These are phyloP conservation scores for Trichomonascaceae sp. DNA, from an alignment of 1,139 yeast species.

Conservation along the genomic window DNA sequence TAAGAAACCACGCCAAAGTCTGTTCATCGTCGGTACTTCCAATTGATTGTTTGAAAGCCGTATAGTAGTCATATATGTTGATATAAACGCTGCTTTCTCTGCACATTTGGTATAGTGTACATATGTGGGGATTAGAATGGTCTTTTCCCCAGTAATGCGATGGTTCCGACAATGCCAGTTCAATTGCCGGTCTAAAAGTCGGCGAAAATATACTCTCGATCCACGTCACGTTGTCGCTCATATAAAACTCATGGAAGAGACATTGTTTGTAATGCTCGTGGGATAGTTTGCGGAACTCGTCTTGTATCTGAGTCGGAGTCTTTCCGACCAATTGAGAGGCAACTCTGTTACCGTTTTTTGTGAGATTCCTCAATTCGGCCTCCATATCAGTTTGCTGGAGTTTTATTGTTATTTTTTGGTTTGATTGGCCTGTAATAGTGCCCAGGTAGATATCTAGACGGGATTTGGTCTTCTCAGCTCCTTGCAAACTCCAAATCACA, in stretches of 20 bases:
- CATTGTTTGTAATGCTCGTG: background rate
- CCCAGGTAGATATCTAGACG: slow-evolving; percentile 12
- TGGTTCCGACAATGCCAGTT: slow-evolving; percentile 36
- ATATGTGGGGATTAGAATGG: slow-evolving; percentile 43
- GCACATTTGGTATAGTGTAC: slow-evolving; percentile 59
- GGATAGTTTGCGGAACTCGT: background rate
- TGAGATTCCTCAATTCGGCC: background rate
- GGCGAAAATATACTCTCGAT: slow-evolving; percentile 37
- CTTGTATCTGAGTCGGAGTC: background rate
- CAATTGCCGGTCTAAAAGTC: slow-evolving; percentile 34
- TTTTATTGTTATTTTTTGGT: background rate
- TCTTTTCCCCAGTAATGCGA: slow-evolving; percentile 26
- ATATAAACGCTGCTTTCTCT: slow-evolving; percentile 74
- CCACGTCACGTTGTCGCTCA: slow-evolving; percentile 22
- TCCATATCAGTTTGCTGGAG: background rate
- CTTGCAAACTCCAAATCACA: slow-evolving; percentile 11
- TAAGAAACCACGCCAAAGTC: slow-evolving; percentile 50
- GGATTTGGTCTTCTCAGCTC: slow-evolving; percentile 1
- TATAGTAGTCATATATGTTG: slow-evolving; percentile 71
- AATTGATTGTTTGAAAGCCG: slow-evolving; percentile 59
- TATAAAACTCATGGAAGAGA: slow-evolving; percentile 25
- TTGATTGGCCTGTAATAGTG: slow-evolving; percentile 13
- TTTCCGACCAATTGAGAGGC: background rate
- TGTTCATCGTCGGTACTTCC: slow-evolving; percentile 31
- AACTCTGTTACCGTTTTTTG: background rate